Base-by-base conservation (phyloP, 495 filamentous ascomycete genomes). In the Aspergillus funiculosus region DNA sequence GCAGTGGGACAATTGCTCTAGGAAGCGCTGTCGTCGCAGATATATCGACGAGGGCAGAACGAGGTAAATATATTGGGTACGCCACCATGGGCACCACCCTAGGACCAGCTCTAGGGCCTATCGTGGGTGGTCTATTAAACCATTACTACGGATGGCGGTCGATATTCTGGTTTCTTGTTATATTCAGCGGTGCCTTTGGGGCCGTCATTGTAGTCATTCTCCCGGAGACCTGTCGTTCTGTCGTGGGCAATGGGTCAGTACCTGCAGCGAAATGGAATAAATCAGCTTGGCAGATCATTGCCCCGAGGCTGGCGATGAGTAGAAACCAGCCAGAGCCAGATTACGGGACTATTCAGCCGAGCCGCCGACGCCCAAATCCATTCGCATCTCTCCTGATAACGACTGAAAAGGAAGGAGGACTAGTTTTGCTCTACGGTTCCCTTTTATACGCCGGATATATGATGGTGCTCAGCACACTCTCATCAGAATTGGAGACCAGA, bases 121-220 rank as follows among this genome's bases (percentile, higher is more conserved):
- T 85, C 0, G 69, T 88, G 13, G 84, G 85, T 2, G 84, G 84
- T 0, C 46, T 86, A 0, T 62, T 88, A 1, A 64, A 72, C 6
- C 69, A 84, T 22, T 83, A 76, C 34, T 66, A 87, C 0, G 82
- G 80, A 0, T 89, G 84, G 85, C 57, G 78, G 18, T 69, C 75
- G 35, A 83, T 86, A 30, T 91, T 89, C 57, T 87, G 82, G 82
- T 87, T 88, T 50, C 67, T 86, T 21, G 68, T 73, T 35, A 86
- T 87, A 31, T 54, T 80, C 20, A 64, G 69, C 9, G 76, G 67
- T 0, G 63, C 64, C 0, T 52, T 58, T n/a, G 43, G 64, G 7
- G 17, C 60, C 5, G 8, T 60, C 2, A 24, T 66, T 6, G 29
- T 69, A 1, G 24, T 69, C 4, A 20, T 59, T 9, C 51, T 71